phyloP scores from a whole-genome alignment of 139 green algal species.

The Parachlorella kessleri region DNA sequence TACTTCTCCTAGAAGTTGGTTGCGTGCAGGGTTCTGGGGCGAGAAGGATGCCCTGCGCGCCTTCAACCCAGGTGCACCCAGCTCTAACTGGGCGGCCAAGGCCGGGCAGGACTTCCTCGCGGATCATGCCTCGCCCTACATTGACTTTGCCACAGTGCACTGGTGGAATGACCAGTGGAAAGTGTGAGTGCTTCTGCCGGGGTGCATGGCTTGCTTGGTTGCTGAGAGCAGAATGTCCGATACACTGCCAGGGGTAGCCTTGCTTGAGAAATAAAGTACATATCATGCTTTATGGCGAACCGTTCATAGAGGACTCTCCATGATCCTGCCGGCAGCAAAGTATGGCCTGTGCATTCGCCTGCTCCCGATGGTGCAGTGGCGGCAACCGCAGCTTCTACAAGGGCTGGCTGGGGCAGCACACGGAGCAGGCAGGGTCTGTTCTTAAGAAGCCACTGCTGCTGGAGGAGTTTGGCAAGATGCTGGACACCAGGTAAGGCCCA shows the following conservation, averaged over 20 bases:
- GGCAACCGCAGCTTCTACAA: conserved; percentile 18
- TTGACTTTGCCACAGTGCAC: conserved; percentile 68
- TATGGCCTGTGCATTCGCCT: no score
- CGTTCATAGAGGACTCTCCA: no score
- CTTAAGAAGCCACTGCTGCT: conserved; percentile 77
- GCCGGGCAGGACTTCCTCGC: conserved; percentile 59
- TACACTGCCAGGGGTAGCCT: no score
- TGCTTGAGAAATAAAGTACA: no score
- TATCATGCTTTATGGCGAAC: no score
- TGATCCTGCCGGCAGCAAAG: not conserved
- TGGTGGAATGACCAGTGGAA: conserved; percentile 66
- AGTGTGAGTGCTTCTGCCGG: conserved; percentile 1
- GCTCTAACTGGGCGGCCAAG: conserved; percentile 39
- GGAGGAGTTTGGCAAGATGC: conserved; percentile 66
- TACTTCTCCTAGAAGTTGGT: no score
- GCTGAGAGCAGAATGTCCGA: no score
- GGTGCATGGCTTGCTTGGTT: no score
- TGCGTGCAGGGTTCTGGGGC: conserved; percentile 55
- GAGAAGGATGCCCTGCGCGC: not conserved
- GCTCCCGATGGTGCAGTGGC: not conserved
- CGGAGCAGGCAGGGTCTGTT: conserved; percentile 16
- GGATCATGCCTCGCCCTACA: conserved; percentile 43
- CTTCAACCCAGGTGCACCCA: conserved; percentile 26
- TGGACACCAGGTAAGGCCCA: no score
- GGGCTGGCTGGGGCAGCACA: conserved; percentile 41